A percentile compares a stretch with the other conserved stretches of the same genome.
Conservation (phyloP, 495 filamentous ascomycete genomes). For the Podospora pseudopauciseta region DNA sequence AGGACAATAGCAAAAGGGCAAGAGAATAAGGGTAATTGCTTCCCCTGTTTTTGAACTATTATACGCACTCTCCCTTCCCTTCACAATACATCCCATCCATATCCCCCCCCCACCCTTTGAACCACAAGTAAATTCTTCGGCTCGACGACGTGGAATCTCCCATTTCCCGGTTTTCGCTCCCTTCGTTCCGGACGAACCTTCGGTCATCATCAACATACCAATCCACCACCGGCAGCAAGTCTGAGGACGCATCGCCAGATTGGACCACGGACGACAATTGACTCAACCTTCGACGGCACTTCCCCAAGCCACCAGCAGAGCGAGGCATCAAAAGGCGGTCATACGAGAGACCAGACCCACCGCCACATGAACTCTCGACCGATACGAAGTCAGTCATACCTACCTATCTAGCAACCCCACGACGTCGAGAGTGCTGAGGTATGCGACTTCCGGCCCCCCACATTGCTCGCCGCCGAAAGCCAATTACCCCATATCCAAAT, state of each 20-base stretch:
- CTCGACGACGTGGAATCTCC: constrained; percentile 37
- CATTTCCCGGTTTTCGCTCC: constrained; percentile 28
- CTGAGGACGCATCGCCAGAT: neutral
- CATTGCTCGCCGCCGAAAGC: constrained; percentile 23
- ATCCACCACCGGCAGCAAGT: neutral
- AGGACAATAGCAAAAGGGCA: constrained; percentile 17
- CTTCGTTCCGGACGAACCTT: constrained; percentile 29
- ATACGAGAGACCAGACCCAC: too few species aligned
- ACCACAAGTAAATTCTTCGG: constrained; percentile 32
- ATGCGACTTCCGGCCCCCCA: constrained; percentile 24
- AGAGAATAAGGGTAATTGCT: constrained; percentile 3
- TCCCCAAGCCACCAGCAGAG: constrained; percentile 6
- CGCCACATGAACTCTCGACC: constrained; percentile 36
- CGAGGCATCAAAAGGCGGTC: constrained; percentile 6
- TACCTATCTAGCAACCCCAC: constrained; percentile 27
- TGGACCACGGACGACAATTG: neutral
- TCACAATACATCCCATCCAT: constrained; percentile 6
- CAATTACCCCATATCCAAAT: neutral
- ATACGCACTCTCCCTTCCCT: constrained; percentile 17
- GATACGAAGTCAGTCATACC: constrained; percentile 19
- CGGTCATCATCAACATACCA: constrained; percentile 13
- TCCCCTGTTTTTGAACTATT: constrained; percentile 18
- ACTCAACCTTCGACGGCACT: neutral
- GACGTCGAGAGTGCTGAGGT: constrained; percentile 37
- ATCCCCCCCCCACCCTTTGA: constrained; percentile 10